Conservation (phyloP, 768 basidiomycete species). For the Chlorophyllum brunneum region DNA sequence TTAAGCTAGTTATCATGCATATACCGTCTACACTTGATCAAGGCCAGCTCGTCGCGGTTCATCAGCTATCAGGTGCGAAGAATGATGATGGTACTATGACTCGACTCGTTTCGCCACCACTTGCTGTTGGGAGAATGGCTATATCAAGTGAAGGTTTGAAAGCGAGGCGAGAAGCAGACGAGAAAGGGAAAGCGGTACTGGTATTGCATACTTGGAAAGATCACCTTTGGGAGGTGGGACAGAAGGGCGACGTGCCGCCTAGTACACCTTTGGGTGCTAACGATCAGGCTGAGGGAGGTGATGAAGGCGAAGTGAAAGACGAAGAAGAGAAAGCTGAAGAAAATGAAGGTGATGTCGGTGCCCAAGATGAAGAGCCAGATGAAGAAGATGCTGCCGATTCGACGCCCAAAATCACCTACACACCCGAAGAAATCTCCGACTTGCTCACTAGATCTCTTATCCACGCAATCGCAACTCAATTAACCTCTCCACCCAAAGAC, state of each 20-base stretch:
- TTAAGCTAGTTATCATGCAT: constrained; percentile 57
- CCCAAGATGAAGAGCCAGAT: background rate
- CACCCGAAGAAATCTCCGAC: constrained; percentile 45
- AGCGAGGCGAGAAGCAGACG: constrained; percentile 26
- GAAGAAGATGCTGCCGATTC: constrained; percentile 2
- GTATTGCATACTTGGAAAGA: constrained; percentile 78
- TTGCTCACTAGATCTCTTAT: constrained; percentile 60
- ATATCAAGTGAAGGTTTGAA: constrained; percentile 45
- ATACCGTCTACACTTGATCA: constrained; percentile 33
- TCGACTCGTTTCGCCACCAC: constrained; percentile 43
- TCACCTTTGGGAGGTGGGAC: constrained; percentile 67
- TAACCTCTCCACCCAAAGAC: constrained; percentile 42
- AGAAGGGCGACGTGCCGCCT: constrained; percentile 55
- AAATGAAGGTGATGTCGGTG: background rate
- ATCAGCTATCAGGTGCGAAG: constrained; percentile 36
- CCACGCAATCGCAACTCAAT: constrained; percentile 56
- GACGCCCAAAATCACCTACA: constrained; percentile 21
- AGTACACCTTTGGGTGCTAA: constrained; percentile 18
- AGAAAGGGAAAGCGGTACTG: constrained; percentile 76
- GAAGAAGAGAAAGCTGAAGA: background rate
- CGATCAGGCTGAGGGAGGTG: constrained; percentile 15
- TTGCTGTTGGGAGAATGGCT: constrained; percentile 77
- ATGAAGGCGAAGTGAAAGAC: constrained; percentile 16
- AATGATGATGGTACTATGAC: constrained; percentile 25
- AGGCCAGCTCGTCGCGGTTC: constrained; percentile 60